Evolutionary conservation across 345 rosid genomes (phyloP).

Genomic region (Raphanus raphanistrum): DNA sequence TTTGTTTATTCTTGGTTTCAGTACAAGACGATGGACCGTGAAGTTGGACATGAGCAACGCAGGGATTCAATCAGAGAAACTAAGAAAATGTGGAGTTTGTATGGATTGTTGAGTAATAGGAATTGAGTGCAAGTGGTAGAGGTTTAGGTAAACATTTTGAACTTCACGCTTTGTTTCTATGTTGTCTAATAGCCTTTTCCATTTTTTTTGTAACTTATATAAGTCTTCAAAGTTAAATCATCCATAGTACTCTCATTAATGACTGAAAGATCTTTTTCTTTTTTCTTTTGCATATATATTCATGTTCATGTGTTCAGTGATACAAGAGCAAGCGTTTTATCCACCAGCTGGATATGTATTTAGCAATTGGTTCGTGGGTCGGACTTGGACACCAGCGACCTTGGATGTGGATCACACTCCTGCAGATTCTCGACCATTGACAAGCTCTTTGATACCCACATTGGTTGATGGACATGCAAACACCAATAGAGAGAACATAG

Average conservation of each 20-base stretch:
- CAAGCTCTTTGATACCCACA: too few relatives aligned
- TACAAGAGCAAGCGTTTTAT: neutral
- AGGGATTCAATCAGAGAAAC: constrained; percentile 9
- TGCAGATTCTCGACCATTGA: too few relatives aligned
- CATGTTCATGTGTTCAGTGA: neutral
- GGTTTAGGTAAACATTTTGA: constrained; percentile 18
- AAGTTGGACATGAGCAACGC: constrained; percentile 18
- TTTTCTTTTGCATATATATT: neutral
- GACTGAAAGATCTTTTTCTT: neutral
- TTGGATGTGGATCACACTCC: too few relatives aligned
- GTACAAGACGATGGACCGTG: constrained; percentile 76
- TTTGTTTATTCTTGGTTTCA: constrained; percentile 38
- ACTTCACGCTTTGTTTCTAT: neutral
- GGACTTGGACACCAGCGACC: neutral
- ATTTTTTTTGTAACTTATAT: constrained; percentile 18
- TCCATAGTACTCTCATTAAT: neutral
- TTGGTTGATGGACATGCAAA: too few relatives aligned
- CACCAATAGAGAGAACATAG: too few relatives aligned
- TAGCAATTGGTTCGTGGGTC: neutral
- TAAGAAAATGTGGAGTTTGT: constrained; percentile 12
- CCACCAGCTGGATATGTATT: neutral
- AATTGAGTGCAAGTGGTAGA: constrained; percentile 4
- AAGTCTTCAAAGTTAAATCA: neutral
- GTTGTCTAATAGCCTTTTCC: constrained; percentile 16
- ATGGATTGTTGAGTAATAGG: constrained; percentile 26